Percentiles rank a stretch among this genome's conserved stretches.
Evolutionary conservation across 192 early-diverging fungal genomes (phyloP).

Genomic region (Spizellomyces punctatus): DNA sequence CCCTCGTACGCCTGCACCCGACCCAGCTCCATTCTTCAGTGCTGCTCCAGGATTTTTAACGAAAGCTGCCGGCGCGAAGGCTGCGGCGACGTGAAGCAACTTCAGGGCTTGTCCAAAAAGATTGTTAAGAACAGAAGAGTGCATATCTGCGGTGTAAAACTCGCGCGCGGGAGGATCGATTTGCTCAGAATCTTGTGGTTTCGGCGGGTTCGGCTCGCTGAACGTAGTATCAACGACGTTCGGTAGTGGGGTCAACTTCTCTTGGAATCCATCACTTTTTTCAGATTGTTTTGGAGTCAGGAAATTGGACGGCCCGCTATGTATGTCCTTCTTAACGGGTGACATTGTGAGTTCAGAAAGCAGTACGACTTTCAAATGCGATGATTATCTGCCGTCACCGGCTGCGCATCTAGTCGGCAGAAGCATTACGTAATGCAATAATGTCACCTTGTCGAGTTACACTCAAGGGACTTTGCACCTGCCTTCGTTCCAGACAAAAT

Average conservation of each 20-base stretch:
- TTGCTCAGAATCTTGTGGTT: neutral
- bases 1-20: neutral
- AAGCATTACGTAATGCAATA: too few relatives aligned
- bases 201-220: neutral
- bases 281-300: too few relatives aligned
- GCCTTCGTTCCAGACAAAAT: too few relatives aligned
- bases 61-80: slow-evolving; percentile 18
- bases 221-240: slow-evolving; percentile 5
- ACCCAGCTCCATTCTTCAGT: neutral
- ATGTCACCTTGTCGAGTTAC: too few relatives aligned
- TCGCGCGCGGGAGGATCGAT: neutral
- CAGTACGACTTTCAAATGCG: too few relatives aligned
- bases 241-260: neutral
- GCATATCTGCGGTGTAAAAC: slow-evolving; percentile 24
- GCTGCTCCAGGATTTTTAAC: slow-evolving; percentile 15
- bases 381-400: too few relatives aligned
- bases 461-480: too few relatives aligned
- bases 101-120: slow-evolving; percentile 24
- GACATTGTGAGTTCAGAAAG: too few relatives aligned
- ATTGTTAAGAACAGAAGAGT: slow-evolving; percentile 9
- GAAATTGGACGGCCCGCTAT: too few relatives aligned
- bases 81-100: slow-evolving; percentile 17
- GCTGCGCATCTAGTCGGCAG: too few relatives aligned
- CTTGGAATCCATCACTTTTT: too few relatives aligned
- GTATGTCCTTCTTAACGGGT: too few relatives aligned